phyloP scores from a whole-genome alignment of 345 rosid species.

The Salix dunnii region DNA sequence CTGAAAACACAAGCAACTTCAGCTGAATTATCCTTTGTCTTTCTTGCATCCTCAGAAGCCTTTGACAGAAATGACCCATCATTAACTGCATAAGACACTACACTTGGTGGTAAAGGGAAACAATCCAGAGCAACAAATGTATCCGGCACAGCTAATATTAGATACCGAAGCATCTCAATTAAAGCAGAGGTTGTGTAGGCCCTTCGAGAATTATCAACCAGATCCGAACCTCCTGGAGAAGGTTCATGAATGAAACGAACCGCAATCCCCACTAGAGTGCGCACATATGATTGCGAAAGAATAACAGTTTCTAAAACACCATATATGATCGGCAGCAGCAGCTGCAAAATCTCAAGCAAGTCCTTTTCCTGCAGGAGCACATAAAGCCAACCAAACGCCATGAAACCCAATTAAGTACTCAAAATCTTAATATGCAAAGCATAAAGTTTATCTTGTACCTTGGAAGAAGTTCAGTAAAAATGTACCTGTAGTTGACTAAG shows the following conservation, averaged over 20 bases:
- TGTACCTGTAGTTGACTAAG: constrained; percentile 79
- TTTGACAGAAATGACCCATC: constrained; percentile 68
- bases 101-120: constrained; percentile 82
- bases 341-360: constrained; percentile 71
- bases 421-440: not conserved
- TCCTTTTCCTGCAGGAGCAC: constrained; percentile 68
- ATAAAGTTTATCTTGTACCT: not conserved
- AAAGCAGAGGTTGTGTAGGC: constrained; percentile 86
- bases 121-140: constrained; percentile 94
- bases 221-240: constrained; percentile 89
- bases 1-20: constrained; percentile 51
- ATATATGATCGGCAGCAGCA: constrained; percentile 83
- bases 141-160: constrained; percentile 87
- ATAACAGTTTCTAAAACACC: constrained; percentile 79
- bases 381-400: constrained; percentile 13
- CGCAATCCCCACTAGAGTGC: constrained; percentile 63
- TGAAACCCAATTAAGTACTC: constrained; percentile 11
- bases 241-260: constrained; percentile 80
- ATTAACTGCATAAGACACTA: constrained; percentile 57
- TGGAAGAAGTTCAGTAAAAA: not conserved
- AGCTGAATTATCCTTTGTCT: constrained; percentile 46
- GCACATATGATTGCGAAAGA: constrained; percentile 86
- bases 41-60: constrained; percentile 64
- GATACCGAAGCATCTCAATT: constrained; percentile 85
- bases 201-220: constrained; percentile 92